Evolutionary conservation across 129 eudicot species (phyloP).

Genomic region (Centella asiatica): DNA sequence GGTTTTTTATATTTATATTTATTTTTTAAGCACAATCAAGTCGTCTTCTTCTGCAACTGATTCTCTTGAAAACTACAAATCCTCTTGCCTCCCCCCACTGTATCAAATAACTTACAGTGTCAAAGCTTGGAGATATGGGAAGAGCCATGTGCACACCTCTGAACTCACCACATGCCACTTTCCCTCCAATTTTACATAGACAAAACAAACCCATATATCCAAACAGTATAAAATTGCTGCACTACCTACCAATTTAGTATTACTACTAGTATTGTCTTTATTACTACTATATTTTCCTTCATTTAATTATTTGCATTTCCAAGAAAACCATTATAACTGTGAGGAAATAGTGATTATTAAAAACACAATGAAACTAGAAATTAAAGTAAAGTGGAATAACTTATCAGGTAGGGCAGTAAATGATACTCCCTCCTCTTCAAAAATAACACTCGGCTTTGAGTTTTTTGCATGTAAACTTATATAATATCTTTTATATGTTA

Average conservation of each 20-base stretch:
- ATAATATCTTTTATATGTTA: too few relatives aligned
- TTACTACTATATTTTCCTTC: background rate
- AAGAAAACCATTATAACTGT: slow-evolving; percentile 17
- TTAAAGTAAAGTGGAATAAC: too few relatives aligned
- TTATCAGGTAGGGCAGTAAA: too few relatives aligned
- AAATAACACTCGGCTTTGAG: too few relatives aligned
- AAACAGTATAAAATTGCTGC: slow-evolving; percentile 6
- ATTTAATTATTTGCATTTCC: slow-evolving; percentile 11
- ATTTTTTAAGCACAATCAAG: slow-evolving; percentile 21
- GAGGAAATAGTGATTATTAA: too few relatives aligned
- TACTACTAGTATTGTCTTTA: too few relatives aligned
- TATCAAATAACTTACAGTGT: slow-evolving; percentile 16
- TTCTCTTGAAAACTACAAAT: slow-evolving; percentile 53
- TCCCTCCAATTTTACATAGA: slow-evolving; percentile 16
- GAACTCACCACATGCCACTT: slow-evolving; percentile 77
- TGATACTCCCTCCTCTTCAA: too few relatives aligned
- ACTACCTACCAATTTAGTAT: too few relatives aligned
- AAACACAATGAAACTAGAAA: too few relatives aligned
- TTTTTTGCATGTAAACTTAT: too few relatives aligned
- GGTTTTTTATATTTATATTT: too few relatives aligned
- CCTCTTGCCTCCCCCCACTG: slow-evolving; percentile 2
- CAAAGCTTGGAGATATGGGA: slow-evolving; percentile 59
- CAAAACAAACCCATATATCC: slow-evolving; percentile 2
- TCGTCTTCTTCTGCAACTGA: slow-evolving; percentile 50
- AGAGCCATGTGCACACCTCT: slow-evolving; percentile 90